phyloP scores from a whole-genome alignment of 2,329 filamentous ascomycete species.

The Fusarium sp. region DNA sequence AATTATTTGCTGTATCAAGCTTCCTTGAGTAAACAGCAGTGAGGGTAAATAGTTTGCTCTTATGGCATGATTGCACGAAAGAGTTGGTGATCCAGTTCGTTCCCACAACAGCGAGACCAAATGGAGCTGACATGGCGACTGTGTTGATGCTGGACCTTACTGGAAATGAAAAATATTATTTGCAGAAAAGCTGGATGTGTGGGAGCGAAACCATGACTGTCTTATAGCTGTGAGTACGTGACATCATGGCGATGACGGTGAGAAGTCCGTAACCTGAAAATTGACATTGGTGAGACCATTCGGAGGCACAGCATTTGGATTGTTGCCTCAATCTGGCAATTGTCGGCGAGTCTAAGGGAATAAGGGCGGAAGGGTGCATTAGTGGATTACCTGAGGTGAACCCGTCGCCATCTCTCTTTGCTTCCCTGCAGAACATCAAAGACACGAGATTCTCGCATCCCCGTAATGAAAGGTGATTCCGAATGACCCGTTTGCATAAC shows the following conservation, averaged over 20 bases:
- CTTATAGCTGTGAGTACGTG: neutral
- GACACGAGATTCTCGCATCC: neutral
- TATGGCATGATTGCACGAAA: conserved; percentile 33
- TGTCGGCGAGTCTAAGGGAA: neutral
- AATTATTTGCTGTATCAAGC: conserved; percentile 22
- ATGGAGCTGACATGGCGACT: conserved; percentile 19
- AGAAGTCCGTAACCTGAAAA: neutral
- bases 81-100: conserved; percentile 39
- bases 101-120: conserved; percentile 32
- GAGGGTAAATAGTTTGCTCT: conserved; percentile 25
- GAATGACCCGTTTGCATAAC: neutral
- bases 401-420: neutral
- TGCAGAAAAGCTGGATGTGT: fast-evolving
- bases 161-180: too few species aligned
- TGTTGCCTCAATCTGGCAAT: neutral
- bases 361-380: neutral
- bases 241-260: neutral
- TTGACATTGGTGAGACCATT: neutral
- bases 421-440: neutral
- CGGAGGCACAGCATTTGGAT: neutral
- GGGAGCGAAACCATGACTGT: neutral
- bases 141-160: too few species aligned
- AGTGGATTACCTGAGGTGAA: neutral
- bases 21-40: conserved; percentile 31
- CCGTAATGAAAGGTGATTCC: neutral